Evolutionary conservation across 768 basidiomycete genomes (phyloP), one percentile per base, ranked within the genome.

Genomic region (Chlorophyllum brunneum): DNA sequence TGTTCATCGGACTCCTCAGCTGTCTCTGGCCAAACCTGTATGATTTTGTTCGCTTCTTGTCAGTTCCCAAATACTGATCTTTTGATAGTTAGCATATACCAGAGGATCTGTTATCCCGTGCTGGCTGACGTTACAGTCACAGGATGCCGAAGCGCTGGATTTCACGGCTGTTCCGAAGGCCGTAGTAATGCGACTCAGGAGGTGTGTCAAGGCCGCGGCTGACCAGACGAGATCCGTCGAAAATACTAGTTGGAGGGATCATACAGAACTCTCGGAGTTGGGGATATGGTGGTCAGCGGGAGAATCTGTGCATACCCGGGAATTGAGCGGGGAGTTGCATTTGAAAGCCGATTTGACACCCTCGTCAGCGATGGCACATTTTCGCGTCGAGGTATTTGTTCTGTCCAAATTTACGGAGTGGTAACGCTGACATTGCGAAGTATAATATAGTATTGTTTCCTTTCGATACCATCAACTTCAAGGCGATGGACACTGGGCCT

Each of bases 1-100:
- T n/a, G n/a, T n/a, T n/a, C n/a, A n/a, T n/a, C n/a, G n/a, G n/a
- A n/a, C n/a, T n/a, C 41, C 53, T 2, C 36, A 76, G 71, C 57
- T 76, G 24, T 72, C 61, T 24, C 59, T 75, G 27, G 69, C 72
- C 13, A 73, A 67, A 52, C 74, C 74, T 27, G 74, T 75, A 33
- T 56, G 69, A 59, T 16, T 4, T 6, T 18, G 20, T 23, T 22
- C 4, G 40, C n/a, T 18, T 13, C 37, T 18, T 27, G 18, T 39
- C n/a, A 23, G 24, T 47, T 47, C 5, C 42, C 38, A 37, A 38
- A 38, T 30, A 34, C 53, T 10, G 11, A 50, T 13, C 27, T 45
- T 18, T 33, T 18, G 50, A 29, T 49, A 75, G 74, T 61, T 78
- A 11, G 65, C 59, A 48, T 76, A 75, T 61, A 70, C 73, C 15